Conservation (phyloP, 305 asterid genomes). For the Fraxinus platypoda region DNA sequence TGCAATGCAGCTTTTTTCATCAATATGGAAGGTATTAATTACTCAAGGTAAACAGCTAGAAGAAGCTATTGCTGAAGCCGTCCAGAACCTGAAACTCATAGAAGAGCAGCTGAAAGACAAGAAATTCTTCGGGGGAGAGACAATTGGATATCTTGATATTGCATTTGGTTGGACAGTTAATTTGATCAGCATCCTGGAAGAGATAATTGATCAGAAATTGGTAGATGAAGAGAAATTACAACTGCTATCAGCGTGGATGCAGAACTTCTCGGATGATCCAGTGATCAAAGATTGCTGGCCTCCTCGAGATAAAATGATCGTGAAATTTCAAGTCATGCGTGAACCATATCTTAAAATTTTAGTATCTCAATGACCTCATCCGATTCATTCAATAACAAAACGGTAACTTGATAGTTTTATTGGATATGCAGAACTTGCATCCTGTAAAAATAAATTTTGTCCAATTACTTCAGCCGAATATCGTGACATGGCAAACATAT, state of each 20-base stretch:
- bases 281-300: slow-evolving; percentile 59
- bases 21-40: slow-evolving; percentile 36
- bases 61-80: slow-evolving; percentile 38
- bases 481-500: background rate
- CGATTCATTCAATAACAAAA: background rate
- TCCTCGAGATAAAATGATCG: slow-evolving; percentile 56
- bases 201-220: slow-evolving; percentile 36
- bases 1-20: slow-evolving; percentile 44
- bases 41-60: slow-evolving; percentile 48
- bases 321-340: slow-evolving; percentile 39
- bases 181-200: slow-evolving; percentile 48
- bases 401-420: background rate
- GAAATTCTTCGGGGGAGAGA: slow-evolving; percentile 63
- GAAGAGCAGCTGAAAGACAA: slow-evolving; percentile 59
- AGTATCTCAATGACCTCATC: slow-evolving; percentile 22
- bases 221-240: slow-evolving; percentile 49
- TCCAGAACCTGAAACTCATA: slow-evolving; percentile 38
- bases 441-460: background rate
- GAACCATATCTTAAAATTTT: slow-evolving; percentile 30
- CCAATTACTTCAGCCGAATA: background rate
- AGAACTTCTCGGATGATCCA: slow-evolving; percentile 47
- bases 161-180: slow-evolving; percentile 58
- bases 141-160: slow-evolving; percentile 62
- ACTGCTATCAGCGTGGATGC: slow-evolving; percentile 51
- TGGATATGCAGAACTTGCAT: background rate